These are phyloP conservation scores for Neofusicoccum parvum DNA, from an alignment of 2,329 filamentous ascomycete genomes.

Conservation along the genomic window DNA sequence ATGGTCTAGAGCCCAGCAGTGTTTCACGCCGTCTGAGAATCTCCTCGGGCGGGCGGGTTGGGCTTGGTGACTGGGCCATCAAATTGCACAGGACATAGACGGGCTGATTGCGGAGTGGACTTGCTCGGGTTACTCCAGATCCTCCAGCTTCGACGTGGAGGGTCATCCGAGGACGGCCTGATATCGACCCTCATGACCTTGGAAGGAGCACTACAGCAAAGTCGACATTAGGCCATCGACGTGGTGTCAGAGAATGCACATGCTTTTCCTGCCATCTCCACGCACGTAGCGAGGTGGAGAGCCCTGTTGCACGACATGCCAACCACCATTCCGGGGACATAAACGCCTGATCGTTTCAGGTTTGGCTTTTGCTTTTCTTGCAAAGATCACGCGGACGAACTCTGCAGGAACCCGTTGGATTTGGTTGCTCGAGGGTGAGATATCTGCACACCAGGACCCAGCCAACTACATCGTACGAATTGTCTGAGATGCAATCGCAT, in stretches of 20 bases:
- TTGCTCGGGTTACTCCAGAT: not conserved
- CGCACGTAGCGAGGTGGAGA: not conserved
- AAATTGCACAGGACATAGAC: not conserved
- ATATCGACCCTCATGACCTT: not conserved
- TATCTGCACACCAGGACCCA: not conserved
- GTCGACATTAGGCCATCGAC: not conserved
- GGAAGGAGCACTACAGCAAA: not conserved
- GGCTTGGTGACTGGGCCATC: not conserved
- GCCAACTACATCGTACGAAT: not conserved
- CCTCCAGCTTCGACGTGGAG: not conserved
- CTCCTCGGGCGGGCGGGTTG: not conserved
- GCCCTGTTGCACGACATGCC: not conserved
- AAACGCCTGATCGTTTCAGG: not conserved
- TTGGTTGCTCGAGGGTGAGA: too few relatives aligned
- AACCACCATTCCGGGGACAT: not conserved
- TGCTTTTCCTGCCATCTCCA: not conserved
- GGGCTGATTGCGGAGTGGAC: not conserved
- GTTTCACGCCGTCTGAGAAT: not conserved
- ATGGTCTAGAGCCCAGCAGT: not conserved
- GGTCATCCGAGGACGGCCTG: not conserved
- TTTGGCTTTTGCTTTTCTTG: not conserved
- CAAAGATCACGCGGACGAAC: not conserved
- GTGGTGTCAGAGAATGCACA: not conserved
- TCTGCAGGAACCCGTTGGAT: not conserved
- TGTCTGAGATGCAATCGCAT: not conserved